Evolutionary conservation across 2,329 filamentous ascomycete species (phyloP).

Genomic region (Coleophoma eucalyptorum): DNA sequence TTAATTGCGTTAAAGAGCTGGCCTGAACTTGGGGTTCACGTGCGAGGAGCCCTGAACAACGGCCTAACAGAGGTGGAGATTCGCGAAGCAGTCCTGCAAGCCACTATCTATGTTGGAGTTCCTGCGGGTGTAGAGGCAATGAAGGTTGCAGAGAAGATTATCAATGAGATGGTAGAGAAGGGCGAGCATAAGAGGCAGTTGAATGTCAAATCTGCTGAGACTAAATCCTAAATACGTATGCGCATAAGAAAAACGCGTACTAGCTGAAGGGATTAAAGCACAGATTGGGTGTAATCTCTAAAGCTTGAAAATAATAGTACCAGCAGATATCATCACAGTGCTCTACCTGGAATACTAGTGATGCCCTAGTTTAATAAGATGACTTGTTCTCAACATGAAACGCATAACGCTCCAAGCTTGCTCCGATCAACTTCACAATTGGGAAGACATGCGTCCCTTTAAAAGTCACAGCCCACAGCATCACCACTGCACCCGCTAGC

Average conservation of each 20-base stretch:
- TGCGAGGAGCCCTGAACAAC: constrained; percentile 58
- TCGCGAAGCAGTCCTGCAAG: constrained; percentile 49
- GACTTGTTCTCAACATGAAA: no score
- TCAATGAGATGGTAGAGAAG: background rate
- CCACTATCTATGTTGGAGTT: constrained; percentile 37
- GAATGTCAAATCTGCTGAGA: no score
- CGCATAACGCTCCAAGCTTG: background rate
- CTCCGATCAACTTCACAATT: background rate
- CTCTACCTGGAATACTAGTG: no score
- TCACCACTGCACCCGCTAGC: background rate
- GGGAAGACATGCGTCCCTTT: background rate
- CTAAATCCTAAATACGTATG: no score
- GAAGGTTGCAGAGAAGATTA: constrained; percentile 13
- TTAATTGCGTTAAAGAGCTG: constrained; percentile 25
- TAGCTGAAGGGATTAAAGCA: no score
- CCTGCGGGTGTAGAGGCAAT: constrained; percentile 36
- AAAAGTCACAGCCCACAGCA: background rate
- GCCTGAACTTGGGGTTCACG: constrained; percentile 55
- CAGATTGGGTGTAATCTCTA: no score
- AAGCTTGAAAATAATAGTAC: no score
- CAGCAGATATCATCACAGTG: no score
- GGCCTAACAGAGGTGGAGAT: constrained; percentile 60
- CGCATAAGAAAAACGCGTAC: no score
- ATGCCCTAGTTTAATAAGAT: no score
- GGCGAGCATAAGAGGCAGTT: background rate